Evolutionary conservation across 176 grass and related monocot species (phyloP), one percentile per base, ranked within the genome.

Genomic region (Juncus inflexus): DNA sequence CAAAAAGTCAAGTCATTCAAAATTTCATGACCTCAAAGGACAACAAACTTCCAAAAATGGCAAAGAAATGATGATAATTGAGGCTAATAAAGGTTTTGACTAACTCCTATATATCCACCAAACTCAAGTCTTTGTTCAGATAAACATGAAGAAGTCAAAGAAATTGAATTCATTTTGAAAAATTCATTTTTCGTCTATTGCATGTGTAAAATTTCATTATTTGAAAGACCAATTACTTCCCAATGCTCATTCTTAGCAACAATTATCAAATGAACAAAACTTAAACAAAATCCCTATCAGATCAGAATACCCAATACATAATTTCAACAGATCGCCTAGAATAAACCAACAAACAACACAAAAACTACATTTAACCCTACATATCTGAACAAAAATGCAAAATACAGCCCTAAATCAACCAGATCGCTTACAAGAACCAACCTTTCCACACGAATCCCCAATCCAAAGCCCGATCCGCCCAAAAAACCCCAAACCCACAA

Each of bases 391-490:
- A 53, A 9, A 42, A 6, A 0, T 40, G 11, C 19, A 36, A 5
- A 68, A 57, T 37, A 64, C 47, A 39, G 50, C 66, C 37, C 35
- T 12, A 56, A 64, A 7, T 40, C 8, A 16, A 57, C 41, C 61
- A 76, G 61, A 58, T 41, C 12, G 40, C 37, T 10, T 61, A 12
- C 76, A 58, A 0, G 0, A 67, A 76, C 50, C 9, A 16, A 3
- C 16, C 56, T 61, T 9, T 64, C 12, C 9, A 35, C 1, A 37
- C 56, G 2, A 60, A 58, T 40, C 9, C 40, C 74, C 71, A 53
- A 83, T 72, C 63, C 73, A 66, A 12, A 4, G 9, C n/a, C n/a
- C 38, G 71, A 69, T 40, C 60, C 10, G 59, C 38, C 37, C n/a
- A 0, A 49, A 39, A 43, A 3, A 0, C 28, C 41, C 38, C 28